Evolutionary conservation across 169 alveolate species (phyloP), one percentile per base, ranked within the genome.

Genomic region (Plasmodium chabaudi): DNA sequence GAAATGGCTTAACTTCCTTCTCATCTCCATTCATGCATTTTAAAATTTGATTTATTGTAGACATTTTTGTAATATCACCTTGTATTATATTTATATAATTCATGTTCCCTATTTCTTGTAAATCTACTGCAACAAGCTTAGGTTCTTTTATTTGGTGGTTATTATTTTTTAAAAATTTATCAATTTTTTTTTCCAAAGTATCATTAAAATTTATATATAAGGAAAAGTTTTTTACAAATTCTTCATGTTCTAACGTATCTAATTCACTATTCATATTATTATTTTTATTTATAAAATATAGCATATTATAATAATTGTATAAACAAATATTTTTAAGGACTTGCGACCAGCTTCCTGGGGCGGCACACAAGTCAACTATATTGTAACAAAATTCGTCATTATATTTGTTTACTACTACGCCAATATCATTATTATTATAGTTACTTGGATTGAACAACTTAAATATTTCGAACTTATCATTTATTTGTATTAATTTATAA

Each of bases 341-440:
- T 92, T 98, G 98, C 4, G 98, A 95, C 99, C 99, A 98, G 87
- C 99, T 97, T 10, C 99, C 99, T 0, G 99, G 99, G 1, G 99
- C 99, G 5, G 99, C 99, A 90, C 99, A 98, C 68, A 98, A 89
- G 90, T 98, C 99, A 15, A 98, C 98, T 34, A 96, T 98, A 79
- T 98, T 96, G 9, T 61, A 82, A 51, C 93, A 88, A 90, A 87
- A 93, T 10, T 90, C 21, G 19, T 89, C 91, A 69, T 75, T 63
- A 19, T 91, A 69, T 21, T 84, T 72, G 12, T 84, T 34, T 15
- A 82, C 49, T 49, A 87, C 72, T 46, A 71, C 84, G 0, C 73
- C 71, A 71, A 61, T 77, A 19, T 60, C 73, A 34, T 39, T 86
- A 55, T 87, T 21, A 39, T 21, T 53, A 69, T 42, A 67, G 5